Evolutionary conservation across 73 alveolate species (phyloP), one percentile per base, ranked within the genome.

Genomic region (Blepharisma japonicum): DNA sequence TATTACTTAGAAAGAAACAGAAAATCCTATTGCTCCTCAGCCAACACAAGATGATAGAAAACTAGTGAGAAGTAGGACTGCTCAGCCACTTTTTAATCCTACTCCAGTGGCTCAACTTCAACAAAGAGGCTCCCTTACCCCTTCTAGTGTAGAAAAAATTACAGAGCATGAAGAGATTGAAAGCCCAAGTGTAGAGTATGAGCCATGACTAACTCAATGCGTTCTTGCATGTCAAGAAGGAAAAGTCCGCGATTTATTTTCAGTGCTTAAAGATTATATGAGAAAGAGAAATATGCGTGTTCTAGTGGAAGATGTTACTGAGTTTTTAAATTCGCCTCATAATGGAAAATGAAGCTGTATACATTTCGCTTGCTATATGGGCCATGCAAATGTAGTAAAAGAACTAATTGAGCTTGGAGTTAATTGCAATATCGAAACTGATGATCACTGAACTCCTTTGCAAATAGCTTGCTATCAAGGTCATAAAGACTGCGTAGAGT

Each of bases 201-300:
- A 32, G 42, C 42, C 42, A 32, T 61, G 74, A 39, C 47, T 61
- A 9, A 25, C 39, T 14, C 14, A 25, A 5, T 25, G 14, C 2
- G 74, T 61, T 32, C 42, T 32, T 32, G 47, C 74, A 18, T 61
- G 74, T 5, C 74, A 61, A 61, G 74, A 61, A 61, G 74, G 49
- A 25, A 61, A 61, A 8, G 14, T 61, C 14, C 47, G 23, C 0
- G 11, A 11, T 61, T 61, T 61, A 14, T 61, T 14, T 25, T 14
- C 14, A 39, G 23, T 25, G 18, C 46, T 61, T 0, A 61, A 61
- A 61, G 74, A 61, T 39, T 61, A 20, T 25, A 39, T 14, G 74
- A n/a, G 46, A 20, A 14, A 39, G 18, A 61, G 23, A 61, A 61
- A 61, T 8, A 61, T 14, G 47, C 23, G 47, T 1, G n/a, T 61